Conservation (phyloP, 495 filamentous ascomycete species). For the Mycothermus thermophilus region DNA sequence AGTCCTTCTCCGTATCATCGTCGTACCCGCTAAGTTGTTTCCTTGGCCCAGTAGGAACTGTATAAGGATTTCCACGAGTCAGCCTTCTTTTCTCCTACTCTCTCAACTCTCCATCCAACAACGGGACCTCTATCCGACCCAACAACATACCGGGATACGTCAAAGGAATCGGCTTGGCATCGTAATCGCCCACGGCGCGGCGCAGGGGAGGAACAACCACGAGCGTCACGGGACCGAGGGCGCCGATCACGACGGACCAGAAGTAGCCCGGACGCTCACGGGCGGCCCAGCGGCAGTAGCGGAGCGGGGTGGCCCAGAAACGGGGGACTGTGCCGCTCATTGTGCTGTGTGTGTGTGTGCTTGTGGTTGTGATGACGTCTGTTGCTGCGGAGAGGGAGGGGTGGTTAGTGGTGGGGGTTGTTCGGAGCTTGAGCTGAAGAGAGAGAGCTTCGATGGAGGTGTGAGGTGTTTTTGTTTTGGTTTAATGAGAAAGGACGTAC, state of each 20-base stretch:
- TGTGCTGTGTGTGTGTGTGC: constrained; percentile 9
- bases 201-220: constrained; percentile 56
- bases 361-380: background rate
- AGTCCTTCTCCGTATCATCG: constrained; percentile 33
- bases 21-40: constrained; percentile 63
- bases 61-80: constrained; percentile 3
- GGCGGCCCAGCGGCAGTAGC: constrained; percentile 75
- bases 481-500: background rate
- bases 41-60: constrained; percentile 66
- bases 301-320: constrained; percentile 71
- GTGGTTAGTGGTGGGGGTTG: background rate
- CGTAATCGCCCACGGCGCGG: constrained; percentile 52
- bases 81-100: background rate
- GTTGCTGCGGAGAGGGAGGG: background rate
- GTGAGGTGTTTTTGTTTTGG: background rate
- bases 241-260: constrained; percentile 63
- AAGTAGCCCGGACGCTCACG: constrained; percentile 80
- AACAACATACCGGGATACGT: constrained; percentile 76
- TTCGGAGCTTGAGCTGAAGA: background rate
- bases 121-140: background rate
- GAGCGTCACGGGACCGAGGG: constrained; percentile 54
- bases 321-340: constrained; percentile 50
- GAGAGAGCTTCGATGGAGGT: background rate
- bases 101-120: background rate
- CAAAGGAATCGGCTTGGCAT: constrained; percentile 56